Percentiles rank a stretch among this genome's conserved stretches.
phyloP scores from a whole-genome alignment of 2,329 filamentous ascomycete species.

The Emergomyces pasteurianus region DNA sequence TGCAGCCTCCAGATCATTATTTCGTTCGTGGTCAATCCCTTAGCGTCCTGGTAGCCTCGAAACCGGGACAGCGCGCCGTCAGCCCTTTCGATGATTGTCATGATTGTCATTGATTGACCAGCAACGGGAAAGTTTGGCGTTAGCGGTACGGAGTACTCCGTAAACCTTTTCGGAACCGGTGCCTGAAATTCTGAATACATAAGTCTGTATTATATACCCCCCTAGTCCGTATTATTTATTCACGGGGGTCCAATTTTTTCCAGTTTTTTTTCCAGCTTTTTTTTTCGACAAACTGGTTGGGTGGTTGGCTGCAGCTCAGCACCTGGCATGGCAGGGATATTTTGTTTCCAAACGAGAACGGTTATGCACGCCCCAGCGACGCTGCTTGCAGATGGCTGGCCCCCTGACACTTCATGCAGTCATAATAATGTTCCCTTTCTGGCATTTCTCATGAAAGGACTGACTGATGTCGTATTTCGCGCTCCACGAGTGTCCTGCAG shows the following conservation, averaged over 20 bases:
- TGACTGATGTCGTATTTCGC: neutral
- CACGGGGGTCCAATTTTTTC: too few species aligned
- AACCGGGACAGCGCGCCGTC: neutral
- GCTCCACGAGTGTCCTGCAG: neutral
- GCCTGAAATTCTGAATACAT: too few species aligned
- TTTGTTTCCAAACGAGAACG: too few species aligned
- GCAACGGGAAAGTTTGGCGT: neutral
- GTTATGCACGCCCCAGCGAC: neutral
- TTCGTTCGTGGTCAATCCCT: neutral
- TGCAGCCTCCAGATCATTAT: neutral
- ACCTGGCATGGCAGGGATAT: neutral
- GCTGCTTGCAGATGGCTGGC: neutral
- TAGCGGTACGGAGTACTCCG: too few species aligned
- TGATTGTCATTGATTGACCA: neutral
- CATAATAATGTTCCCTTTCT: neutral
- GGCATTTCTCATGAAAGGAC: neutral
- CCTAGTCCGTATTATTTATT: too few species aligned
- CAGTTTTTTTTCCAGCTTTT: too few species aligned
- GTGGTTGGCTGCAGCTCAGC: neutral
- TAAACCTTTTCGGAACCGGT: too few species aligned
- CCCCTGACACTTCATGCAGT: neutral
- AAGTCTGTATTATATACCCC: too few species aligned
- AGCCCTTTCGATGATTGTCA: neutral
- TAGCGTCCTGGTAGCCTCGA: neutral
- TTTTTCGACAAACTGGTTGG: neutral